Percentiles rank a stretch among this genome's conserved stretches.
phyloP scores from a whole-genome alignment of 2,329 filamentous ascomycete genomes.

The Lecanosticta acicola region DNA sequence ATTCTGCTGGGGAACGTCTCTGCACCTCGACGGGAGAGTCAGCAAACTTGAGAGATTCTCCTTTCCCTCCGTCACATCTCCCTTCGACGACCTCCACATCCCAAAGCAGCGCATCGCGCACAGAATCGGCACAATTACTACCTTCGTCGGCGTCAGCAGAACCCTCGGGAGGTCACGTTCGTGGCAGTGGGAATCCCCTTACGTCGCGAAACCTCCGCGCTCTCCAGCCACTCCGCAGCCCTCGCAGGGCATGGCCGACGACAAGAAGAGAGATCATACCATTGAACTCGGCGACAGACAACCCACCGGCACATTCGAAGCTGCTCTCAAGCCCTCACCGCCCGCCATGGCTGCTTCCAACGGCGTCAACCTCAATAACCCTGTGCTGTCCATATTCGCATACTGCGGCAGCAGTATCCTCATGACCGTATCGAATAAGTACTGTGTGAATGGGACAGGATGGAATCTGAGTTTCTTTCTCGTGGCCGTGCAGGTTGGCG shows the following conservation, averaged over 20 bases:
- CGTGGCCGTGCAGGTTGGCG: conserved; percentile 78
- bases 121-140: conserved; percentile 24
- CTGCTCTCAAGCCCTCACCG: conserved; percentile 8
- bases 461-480: conserved; percentile 98
- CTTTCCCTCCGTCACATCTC: not conserved
- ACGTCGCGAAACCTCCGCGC: conserved; percentile 8
- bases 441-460: conserved; percentile 79
- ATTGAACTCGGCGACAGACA: conserved; percentile 64
- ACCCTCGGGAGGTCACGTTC: conserved; percentile 22
- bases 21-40: not conserved
- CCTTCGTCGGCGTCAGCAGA: conserved; percentile 28
- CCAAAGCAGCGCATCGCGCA: conserved; percentile 13
- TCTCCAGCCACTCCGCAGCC: conserved; percentile 8
- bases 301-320: conserved; percentile 43
- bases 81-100: not conserved
- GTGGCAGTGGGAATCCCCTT: conserved; percentile 23
- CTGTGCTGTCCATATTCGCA: conserved; percentile 71
- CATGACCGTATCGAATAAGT: conserved; percentile 99
- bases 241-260: conserved; percentile 63
- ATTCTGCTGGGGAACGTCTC: no score
- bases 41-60: not conserved
- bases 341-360: conserved; percentile 40
- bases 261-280: conserved; percentile 76
- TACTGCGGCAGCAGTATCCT: conserved; percentile 96
- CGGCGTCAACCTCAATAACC: conserved; percentile 54